Base-by-base conservation (phyloP, 2,329 filamentous ascomycete species). In the Curvularia lunata region DNA sequence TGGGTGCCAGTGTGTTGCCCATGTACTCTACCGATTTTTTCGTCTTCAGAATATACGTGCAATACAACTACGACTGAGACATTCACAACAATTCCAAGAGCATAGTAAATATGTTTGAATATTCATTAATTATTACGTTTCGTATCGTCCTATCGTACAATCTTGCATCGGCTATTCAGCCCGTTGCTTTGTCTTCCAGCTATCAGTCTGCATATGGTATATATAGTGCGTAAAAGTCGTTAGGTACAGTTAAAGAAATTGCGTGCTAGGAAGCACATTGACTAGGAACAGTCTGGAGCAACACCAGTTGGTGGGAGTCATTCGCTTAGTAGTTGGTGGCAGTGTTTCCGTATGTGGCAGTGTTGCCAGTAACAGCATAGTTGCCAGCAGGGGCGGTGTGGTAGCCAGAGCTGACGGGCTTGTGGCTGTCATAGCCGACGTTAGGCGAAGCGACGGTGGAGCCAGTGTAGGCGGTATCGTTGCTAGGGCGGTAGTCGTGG, bases 401-500 rank as follows among this genome's bases (percentile, higher is more conserved):
- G 64, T 81, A 82, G 7, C 79, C 78, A 34, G 74, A 70, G n/a
- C 67, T 65, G 16, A 77, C 61, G 4, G 72, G 69, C 65, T 77
- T 77, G 62, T 70, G 65, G 60, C 63, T 62, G 7, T 74, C 73
- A 50, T 79, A 78, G 37, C 69, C 71, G 38, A 68, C 63, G 30
- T 69, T 71, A 43, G 70, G 69, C n/a, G 74, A 67, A 18, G 72
- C 75, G 48, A 81, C 78, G 19, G 82, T 84, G 13, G 80, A 80
- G 49, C 81, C 81, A 32, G 67, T 70, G 70, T 80, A 80, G 25
- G 76, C 80, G 40, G 82, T 84, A 59, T 84, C 83, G 66, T 82
- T 77, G 53, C 75, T 79, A 25, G 80, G 79, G 53, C 82, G 78
- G 45, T 76, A 73, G 62, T 79, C 75, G 48, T 61, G 59, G 28